A percentile compares a stretch with the other conserved stretches of the same genome.
Conservation (phyloP, 768 basidiomycete species). For the Rhodotorula taiwanensis region DNA sequence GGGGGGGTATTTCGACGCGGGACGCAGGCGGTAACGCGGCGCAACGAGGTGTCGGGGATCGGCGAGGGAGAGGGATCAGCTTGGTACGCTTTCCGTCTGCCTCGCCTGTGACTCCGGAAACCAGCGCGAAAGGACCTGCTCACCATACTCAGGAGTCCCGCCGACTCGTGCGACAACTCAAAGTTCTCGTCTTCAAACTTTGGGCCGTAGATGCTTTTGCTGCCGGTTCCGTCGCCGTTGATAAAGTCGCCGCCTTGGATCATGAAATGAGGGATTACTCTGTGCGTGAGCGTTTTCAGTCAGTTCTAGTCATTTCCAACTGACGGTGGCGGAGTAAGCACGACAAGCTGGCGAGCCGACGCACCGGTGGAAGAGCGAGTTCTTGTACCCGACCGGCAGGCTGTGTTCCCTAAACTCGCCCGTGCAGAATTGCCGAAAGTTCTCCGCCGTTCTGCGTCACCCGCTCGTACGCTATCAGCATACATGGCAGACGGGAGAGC, state of each 20-base stretch:
- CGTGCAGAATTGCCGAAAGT: slow-evolving; percentile 93
- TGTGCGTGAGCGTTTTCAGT: slow-evolving; percentile 70
- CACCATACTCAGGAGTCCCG: slow-evolving; percentile 89
- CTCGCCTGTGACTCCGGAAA: background rate
- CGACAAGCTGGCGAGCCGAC: background rate
- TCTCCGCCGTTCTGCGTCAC: slow-evolving; percentile 76
- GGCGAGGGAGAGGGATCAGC: too few relatives aligned
- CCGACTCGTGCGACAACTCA: slow-evolving; percentile 72
- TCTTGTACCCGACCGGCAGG: slow-evolving; percentile 39
- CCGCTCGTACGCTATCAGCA: too few relatives aligned
- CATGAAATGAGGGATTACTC: slow-evolving; percentile 58
- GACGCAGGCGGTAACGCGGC: background rate
- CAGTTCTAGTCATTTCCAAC: slow-evolving; percentile 90
- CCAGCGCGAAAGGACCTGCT: slow-evolving; percentile 19
- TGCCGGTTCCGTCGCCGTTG: slow-evolving; percentile 89
- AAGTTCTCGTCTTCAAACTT: slow-evolving; percentile 96
- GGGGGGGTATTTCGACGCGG: background rate
- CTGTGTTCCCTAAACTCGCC: slow-evolving; percentile 76
- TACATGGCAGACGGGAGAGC: too few relatives aligned
- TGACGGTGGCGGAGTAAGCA: slow-evolving; percentile 54
- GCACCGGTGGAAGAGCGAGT: slow-evolving; percentile 33
- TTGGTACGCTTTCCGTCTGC: too few relatives aligned
- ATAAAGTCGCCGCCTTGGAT: slow-evolving; percentile 76
- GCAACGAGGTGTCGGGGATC: background rate
- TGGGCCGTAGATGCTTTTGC: slow-evolving; percentile 93